Base-by-base conservation (phyloP, 768 basidiomycete genomes). In the Rhodocollybia butyracea region DNA sequence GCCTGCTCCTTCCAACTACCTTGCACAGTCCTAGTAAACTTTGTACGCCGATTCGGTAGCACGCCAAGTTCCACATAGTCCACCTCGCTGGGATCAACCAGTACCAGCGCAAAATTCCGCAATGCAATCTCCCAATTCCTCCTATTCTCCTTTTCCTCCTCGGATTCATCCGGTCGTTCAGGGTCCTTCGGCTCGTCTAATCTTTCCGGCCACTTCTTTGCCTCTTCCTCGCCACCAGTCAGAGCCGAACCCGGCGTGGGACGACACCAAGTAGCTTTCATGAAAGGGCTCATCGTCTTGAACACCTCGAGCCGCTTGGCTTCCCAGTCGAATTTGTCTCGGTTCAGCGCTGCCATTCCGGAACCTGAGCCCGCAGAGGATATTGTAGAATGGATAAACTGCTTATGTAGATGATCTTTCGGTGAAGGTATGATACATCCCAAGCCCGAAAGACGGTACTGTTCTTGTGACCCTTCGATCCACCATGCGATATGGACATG, bases 211-310 rank as follows among this genome's bases (percentile, higher is more conserved):
- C 89, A 89, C 59, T 70, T 72, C 59, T 80, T 78, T 56, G 80
- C 77, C 45, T 83, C 84, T 1, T 84, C 84, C 39, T 78, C 76
- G 4, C 77, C 80, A 24, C 78, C 78, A 12, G 64, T 51, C 39
- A 91, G 63, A 12, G 63, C 69, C 3, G 73, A 76, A 0, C 91
- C 93, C 0, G 90, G 88, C 0, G 74, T 64, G 2, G 89, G 89
- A 3, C 85, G 74, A 58, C 80, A 83, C 84, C 89, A 94, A 39
- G 73, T 75, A 22, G 91, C 91, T 59, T 80, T 83, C 82, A 91
- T 81, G 45, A 75, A 68, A 2, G 73, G 76, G 41, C 78, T 78
- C 76, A 93, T 77, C 45, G 57, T 67, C 56, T 79, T 76, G 66
- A 89, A 94, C 30, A 79, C 65, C 45, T 78, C 76, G n/a, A 70